A percentile compares a stretch with the other conserved stretches of the same genome.
Conservation (phyloP, 2,329 filamentous ascomycete genomes). For the Alternaria sp. region DNA sequence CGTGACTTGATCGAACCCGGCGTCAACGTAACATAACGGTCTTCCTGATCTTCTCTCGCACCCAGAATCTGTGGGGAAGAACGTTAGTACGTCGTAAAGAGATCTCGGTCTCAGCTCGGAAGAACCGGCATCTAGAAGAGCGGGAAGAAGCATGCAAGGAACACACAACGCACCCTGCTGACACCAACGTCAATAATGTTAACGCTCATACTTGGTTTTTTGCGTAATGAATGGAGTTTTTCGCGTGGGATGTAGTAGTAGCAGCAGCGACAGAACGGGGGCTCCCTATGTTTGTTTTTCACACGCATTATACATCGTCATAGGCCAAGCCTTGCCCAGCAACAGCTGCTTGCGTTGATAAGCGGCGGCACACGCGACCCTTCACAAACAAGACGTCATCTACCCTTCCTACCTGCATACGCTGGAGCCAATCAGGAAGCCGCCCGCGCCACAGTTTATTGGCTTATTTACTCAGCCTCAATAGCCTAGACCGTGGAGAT, state of each 20-base stretch:
- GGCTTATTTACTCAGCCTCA: constrained; percentile 15
- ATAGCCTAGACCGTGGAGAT: neutral
- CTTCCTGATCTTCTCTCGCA: constrained; percentile 29
- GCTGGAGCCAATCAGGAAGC: constrained; percentile 1
- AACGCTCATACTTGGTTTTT: constrained; percentile 11
- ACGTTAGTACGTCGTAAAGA: constrained; percentile 16
- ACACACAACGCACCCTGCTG: constrained; percentile 16
- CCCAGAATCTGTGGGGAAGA: constrained; percentile 26
- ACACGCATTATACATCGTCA: constrained; percentile 6
- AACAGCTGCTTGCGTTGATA: constrained; percentile 4
- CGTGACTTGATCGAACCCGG: constrained; percentile 26
- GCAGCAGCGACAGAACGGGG: neutral
- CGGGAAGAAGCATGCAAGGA: neutral
- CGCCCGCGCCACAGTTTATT: constrained; percentile 2
- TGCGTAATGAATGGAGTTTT: neutral
- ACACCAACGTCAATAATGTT: constrained; percentile 25
- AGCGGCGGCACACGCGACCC: constrained; percentile 14
- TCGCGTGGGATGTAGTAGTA: neutral
- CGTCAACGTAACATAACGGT: constrained; percentile 24
- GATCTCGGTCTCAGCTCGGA: constrained; percentile 1
- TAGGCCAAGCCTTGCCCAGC: constrained; percentile 19
- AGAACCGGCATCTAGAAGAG: neutral
- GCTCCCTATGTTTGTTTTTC: constrained; percentile 1
- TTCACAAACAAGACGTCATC: constrained; percentile 27
- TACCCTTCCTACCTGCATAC: neutral